phyloP scores from a whole-genome alignment of 2,329 filamentous ascomycete genomes.

The Aureobasidium sp. region DNA sequence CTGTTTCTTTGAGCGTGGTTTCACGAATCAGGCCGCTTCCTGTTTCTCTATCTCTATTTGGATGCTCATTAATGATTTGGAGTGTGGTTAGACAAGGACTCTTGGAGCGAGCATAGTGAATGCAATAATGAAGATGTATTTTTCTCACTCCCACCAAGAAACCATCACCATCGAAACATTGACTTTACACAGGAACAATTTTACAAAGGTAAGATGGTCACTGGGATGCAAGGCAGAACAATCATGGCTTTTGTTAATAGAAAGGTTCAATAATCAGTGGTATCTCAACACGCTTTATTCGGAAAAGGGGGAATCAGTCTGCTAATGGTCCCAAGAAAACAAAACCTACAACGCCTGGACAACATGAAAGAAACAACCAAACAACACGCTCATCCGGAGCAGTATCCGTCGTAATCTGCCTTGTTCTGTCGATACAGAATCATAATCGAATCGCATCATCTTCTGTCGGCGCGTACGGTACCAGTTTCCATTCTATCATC shows the following conservation, averaged over 20 bases:
- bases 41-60: not conserved
- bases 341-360: not conserved
- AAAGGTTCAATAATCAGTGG: not conserved
- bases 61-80: not conserved
- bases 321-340: not conserved
- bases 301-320: not conserved
- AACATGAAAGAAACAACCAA: too few relatives aligned
- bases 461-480: not conserved
- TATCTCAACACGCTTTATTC: conserved; percentile 4
- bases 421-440: not conserved
- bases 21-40: not conserved
- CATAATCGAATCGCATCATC: not conserved
- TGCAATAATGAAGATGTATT: too few relatives aligned
- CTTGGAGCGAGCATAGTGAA: too few relatives aligned
- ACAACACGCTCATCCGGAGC: too few relatives aligned
- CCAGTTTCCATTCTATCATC: conserved; percentile 12
- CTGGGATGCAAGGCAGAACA: not conserved
- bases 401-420: too few relatives aligned
- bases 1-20: not conserved
- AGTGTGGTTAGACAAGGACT: too few relatives aligned
- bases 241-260: too few relatives aligned
- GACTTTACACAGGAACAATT: too few relatives aligned
- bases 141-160: too few relatives aligned
- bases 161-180: too few relatives aligned
- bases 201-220: not conserved